phyloP scores from a whole-genome alignment of 371 early-diverging fungal species.

The Rhizomucor miehei region DNA sequence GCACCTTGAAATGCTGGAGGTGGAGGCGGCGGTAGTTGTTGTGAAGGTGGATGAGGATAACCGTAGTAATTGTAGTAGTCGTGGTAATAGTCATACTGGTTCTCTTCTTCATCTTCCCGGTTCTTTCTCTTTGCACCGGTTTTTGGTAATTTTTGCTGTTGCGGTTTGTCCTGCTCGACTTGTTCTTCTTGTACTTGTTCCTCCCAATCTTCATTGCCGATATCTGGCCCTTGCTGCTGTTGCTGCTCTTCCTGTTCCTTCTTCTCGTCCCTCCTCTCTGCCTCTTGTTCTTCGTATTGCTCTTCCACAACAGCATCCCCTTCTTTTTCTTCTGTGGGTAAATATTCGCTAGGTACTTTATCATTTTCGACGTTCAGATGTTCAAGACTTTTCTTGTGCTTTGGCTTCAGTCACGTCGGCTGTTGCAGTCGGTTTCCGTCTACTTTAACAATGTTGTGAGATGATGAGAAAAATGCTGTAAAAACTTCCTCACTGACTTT shows the following conservation, averaged over 20 bases:
- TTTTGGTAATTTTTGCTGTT: too few relatives aligned
- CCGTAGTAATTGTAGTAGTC: background rate
- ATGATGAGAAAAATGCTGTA: too few relatives aligned
- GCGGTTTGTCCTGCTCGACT: too few relatives aligned
- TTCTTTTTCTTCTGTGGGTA: background rate
- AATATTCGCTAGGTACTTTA: too few relatives aligned
- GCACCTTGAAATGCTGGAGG: background rate
- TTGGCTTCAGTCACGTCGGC: background rate
- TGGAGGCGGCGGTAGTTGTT: background rate
- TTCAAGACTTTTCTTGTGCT: background rate
- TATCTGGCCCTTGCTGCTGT: too few relatives aligned
- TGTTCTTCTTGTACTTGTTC: too few relatives aligned
- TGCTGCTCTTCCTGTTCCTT: conserved; percentile 2
- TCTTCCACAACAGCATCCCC: background rate
- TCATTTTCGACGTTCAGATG: too few relatives aligned
- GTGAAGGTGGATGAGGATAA: background rate
- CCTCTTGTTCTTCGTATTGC: background rate
- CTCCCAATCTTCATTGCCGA: too few relatives aligned
- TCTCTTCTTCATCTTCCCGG: too few relatives aligned
- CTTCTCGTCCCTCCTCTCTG: background rate
- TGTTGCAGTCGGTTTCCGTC: background rate
- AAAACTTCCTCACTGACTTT: too few relatives aligned
- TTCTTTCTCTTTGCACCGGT: too few relatives aligned
- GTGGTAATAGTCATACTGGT: conserved; percentile 1
- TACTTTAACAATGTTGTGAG: too few relatives aligned